Base-by-base conservation (phyloP, 2,329 filamentous ascomycete genomes). In the Cladosporium sp. region DNA sequence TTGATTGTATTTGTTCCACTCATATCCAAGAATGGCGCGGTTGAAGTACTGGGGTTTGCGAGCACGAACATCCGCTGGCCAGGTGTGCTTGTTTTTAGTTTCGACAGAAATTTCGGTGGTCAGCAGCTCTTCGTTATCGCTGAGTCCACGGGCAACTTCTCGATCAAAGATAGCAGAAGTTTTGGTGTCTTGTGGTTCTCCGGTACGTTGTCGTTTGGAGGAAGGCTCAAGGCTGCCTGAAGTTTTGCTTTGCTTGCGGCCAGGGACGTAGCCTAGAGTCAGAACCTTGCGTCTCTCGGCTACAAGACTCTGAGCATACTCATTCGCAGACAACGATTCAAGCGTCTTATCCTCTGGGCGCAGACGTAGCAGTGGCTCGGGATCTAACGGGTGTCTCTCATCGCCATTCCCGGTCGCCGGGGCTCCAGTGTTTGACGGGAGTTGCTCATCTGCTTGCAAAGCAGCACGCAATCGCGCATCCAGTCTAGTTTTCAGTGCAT, bases 1-100 rank as follows among this genome's bases (percentile, higher is more conserved):
- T 72, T 98, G 93, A 65, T 98, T 98, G 78, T 98, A 98, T 71
- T 98, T 98, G 76, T 98, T 98, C 93, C 93, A 98, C 69, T 98
- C 93, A 69, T 97, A 98, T 47, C 93, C 93, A 88, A 96, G 96
- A 69, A 95, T 91, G 40, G 97, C 91, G 35, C 93, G 85, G 66
- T 97, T 97, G 78, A 98, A 98, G 72, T 96, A 97, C 53, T 86
- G 83, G 11, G 93, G 93, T 70, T 97, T 98, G 55, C 93, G 82
- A 7, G 92, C 90, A 33, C 86, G 82, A n/a, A 27, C 38, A 19
- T 45, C 29, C 9, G 41, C 35, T 20, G 43, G 41, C 49, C 49
- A 51, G 2, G 30, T 29, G 68, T 95, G 86, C 69, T 92, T 90
- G 3, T 78, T 73, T 4, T 73, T 71, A 8, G 79, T 80, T 27